Evolutionary conservation across 2,329 filamentous ascomycete species (phyloP), one percentile per base, ranked within the genome.

Genomic region (Venturia carpophila): DNA sequence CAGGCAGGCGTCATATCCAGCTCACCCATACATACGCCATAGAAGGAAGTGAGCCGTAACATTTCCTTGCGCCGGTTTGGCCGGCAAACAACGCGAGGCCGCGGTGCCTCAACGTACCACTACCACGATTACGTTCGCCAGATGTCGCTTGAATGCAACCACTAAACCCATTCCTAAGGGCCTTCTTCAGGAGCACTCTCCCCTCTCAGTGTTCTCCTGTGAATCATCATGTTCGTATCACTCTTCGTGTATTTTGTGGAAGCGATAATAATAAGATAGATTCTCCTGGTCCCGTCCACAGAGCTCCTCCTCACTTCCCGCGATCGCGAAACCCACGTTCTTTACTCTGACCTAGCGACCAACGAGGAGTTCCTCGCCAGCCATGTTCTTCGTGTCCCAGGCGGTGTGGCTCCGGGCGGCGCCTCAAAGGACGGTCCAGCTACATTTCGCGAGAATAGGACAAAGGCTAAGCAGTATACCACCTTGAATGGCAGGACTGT

Each of bases 151-250:
- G 88, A 87, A 96, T 96, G 92, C 92, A 92, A 88, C 91, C 94
- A 82, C 84, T 97, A 87, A 99, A 99, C 80, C 94, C 94, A 77
- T 97, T 97, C 80, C 84, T 99, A 78, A 88, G 90, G 83, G 92
- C 93, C 83, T 97, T 99, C 87, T 97, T 97, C 84, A 92, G 91
- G 82, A 97, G 92, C 85, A 87, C 91, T 77, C 84, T 97, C 75
- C 89, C 90, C 71, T 82, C 89, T 73, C 93, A 97, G 87, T 97
- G 94, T 82, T 86, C 88, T 68, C 92, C 94, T 65, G 84, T 92
- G 69, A 89, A 94, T 77, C 91, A 96, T 76, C 91, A 97, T 82
- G 85, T 87, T 80, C 71, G 79, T 66, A 55, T 34, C 47, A 52
- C 61, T 24, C 24, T 52, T 15, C 42, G 42, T 39, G 61, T 17